Evolutionary conservation across 2,329 filamentous ascomycete species (phyloP), one percentile per base, ranked within the genome.

Genomic region (Tolypocladium amazonense): DNA sequence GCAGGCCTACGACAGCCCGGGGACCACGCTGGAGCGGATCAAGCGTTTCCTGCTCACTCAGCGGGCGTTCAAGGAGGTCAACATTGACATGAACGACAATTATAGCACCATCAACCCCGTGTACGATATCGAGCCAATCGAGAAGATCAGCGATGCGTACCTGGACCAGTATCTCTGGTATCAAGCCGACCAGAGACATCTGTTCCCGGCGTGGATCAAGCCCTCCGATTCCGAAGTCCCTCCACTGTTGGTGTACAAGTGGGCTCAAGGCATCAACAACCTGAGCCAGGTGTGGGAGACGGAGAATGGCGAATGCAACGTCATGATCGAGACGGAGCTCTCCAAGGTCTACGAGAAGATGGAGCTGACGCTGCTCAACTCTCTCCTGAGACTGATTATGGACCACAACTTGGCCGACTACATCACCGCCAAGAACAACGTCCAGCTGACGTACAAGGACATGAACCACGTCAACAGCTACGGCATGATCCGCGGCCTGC

Each of bases 341-440:
- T 97, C 94, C n/a, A 99, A 99, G 76, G 92, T 99, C 54, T 99
- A 99, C 66, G 94, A 99, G 77, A 99, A 99, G 83, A 96, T 99
- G 63, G 94, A 99, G 77, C 78, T 99, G 63, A 99, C 94, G 0
- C 80, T 99, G 60, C 84, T 99, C 66, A 99, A 99, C 76, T 90
- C 93, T 61, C 81, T 99, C 38, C 81, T 99, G 56, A 85, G 94
- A 56, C 77, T 99, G 65, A 97, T 99, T 72, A 99, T 99, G 95
- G 95, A 99, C 69, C 94, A 99, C 81, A 99, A 99, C 73, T 77
- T 99, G 77, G 94, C 94, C 6, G 95, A 99, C 73, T 99, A 99
- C 76, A 99, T 99, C 70, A 97, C 93, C 1, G 92, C 93, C 43
- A 99, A 99, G 84, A 99, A 99, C 80, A 99, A 99, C 70, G 94